phyloP scores from a whole-genome alignment of 371 early-diverging fungal species.

The Syncephalastrum racemosum region DNA sequence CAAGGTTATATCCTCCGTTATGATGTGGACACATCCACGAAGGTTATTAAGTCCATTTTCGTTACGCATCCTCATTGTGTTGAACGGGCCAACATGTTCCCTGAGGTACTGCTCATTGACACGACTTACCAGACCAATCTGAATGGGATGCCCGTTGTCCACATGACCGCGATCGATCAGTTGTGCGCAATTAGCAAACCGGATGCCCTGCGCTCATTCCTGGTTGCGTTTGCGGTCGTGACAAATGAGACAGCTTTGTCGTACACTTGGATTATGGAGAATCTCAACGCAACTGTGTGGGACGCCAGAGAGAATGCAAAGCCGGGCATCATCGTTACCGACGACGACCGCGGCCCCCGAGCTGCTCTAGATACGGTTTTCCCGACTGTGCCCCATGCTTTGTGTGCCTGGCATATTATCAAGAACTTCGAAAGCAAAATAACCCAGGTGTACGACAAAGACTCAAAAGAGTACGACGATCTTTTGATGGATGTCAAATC shows the following conservation, averaged over 20 bases:
- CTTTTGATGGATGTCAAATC: background rate
- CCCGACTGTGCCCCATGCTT: background rate
- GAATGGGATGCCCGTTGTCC: slow-evolving; percentile 1
- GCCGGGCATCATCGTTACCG: too few species aligned
- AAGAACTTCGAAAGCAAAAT: too few species aligned
- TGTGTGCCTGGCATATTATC: too few species aligned
- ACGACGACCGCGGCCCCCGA: slow-evolving; percentile 1
- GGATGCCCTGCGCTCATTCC: background rate
- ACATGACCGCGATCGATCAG: slow-evolving; percentile 1
- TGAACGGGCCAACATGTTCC: slow-evolving; percentile 1
- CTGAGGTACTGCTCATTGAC: slow-evolving; percentile 7
- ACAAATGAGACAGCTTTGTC: background rate
- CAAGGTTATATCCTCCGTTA: background rate
- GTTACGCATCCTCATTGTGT: background rate
- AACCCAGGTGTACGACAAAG: slow-evolving; percentile 5
- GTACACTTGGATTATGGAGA: slow-evolving; percentile 4
- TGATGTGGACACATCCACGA: background rate
- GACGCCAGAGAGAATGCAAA: too few species aligned
- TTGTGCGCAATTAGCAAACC: background rate
- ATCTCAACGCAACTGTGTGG: background rate
- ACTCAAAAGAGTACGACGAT: background rate
- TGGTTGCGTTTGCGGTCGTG: slow-evolving; percentile 4
- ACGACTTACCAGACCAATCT: slow-evolving; percentile 4
- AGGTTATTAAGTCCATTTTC: slow-evolving; percentile 5
- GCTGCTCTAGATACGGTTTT: background rate